Evolutionary conservation across 2,329 filamentous ascomycete species (phyloP).

Genomic region (Ascochyta lentis): DNA sequence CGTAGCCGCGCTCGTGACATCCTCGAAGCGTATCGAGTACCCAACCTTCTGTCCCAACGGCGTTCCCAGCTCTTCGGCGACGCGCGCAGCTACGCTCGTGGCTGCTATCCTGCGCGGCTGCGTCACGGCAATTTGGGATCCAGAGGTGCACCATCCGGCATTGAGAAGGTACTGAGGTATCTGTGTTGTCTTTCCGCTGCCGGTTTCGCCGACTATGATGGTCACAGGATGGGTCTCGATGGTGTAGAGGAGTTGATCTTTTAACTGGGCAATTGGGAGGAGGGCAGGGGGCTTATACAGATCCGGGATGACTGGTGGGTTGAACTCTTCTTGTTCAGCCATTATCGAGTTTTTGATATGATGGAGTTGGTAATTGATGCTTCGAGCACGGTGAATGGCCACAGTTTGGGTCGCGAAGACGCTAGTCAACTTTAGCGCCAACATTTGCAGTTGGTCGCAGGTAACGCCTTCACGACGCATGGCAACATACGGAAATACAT

Average conservation of each 20-base stretch:
- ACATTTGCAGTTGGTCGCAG: no score
- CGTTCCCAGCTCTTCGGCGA: slow-evolving; percentile 87
- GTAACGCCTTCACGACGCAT: no score
- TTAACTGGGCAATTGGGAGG: slow-evolving; percentile 85
- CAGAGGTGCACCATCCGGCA: slow-evolving; percentile 86
- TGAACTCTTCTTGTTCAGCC: slow-evolving; percentile 51
- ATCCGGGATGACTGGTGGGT: slow-evolving; percentile 70
- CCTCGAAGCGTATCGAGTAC: slow-evolving; percentile 91
- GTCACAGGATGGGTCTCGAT: slow-evolving; percentile 85
- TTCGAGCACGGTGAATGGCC: neutral
- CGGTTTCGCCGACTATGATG: slow-evolving; percentile 91
- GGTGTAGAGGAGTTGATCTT: slow-evolving; percentile 79
- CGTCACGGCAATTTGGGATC: slow-evolving; percentile 84
- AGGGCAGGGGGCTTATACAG: slow-evolving; percentile 85
- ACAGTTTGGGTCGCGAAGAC: neutral
- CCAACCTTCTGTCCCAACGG: slow-evolving; percentile 85
- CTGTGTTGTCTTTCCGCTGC: slow-evolving; percentile 84
- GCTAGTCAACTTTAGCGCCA: slow-evolving; percentile 1
- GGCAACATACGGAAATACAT: no score
- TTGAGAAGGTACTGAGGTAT: slow-evolving; percentile 89
- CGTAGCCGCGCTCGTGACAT: slow-evolving; percentile 84
- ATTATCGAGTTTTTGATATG: slow-evolving; percentile 19
- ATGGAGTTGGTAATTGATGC: neutral
- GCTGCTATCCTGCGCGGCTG: slow-evolving; percentile 93
- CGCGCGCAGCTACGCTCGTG: slow-evolving; percentile 84